Base-by-base conservation (phyloP, 2,329 filamentous ascomycete genomes). In the Paraphoma chrysanthemicola region DNA sequence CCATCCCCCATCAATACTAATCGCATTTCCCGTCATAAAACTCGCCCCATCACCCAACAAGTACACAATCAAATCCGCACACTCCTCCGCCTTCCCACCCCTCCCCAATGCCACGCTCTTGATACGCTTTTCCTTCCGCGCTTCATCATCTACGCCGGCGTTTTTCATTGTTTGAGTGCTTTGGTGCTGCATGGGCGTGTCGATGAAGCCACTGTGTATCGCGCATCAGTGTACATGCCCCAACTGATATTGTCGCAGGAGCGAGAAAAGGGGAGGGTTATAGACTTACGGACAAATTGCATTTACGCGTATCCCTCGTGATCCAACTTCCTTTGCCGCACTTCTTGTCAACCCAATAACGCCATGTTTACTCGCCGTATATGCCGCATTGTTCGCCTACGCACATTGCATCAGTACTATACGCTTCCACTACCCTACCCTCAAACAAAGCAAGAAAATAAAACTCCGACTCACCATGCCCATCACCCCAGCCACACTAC, bases 401-500 rank as follows among this genome's bases (percentile, higher is more conserved):
- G 23, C 23, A 23, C 23, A 23, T 23, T 5, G 5, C 23, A 23
- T 23, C 23, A 23, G 23, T 23, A 23, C 23, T 3, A 23, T 3
- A 5, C 23, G 3, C 23, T 23, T 23, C 23, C 23, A 23, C 5
- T 23, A 23, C 23, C 23, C 5, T 23, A 23, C 23, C 23, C 23
- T 23, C 23, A 2, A 23, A 23, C 23, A 2, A 23, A 23, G 23
- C 23, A 23, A 23, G 23, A 23, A 23, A 23, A 23, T 5, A 23
- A 23, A 23, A 23, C 23, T 23, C 23, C 23, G 23, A 23, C 23
- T 23, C 23, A 23, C 29, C 59, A 67, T 77, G 72, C 80, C 81
- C 55, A 78, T 76, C 1, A 80, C 65, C 6, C 85, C 84, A 43
- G 83, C 82, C 39, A 83, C 82, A 39, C 81, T 85, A 30, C 81